Conservation (phyloP, 441 rosid species). For the Raphanus hybrid region DNA sequence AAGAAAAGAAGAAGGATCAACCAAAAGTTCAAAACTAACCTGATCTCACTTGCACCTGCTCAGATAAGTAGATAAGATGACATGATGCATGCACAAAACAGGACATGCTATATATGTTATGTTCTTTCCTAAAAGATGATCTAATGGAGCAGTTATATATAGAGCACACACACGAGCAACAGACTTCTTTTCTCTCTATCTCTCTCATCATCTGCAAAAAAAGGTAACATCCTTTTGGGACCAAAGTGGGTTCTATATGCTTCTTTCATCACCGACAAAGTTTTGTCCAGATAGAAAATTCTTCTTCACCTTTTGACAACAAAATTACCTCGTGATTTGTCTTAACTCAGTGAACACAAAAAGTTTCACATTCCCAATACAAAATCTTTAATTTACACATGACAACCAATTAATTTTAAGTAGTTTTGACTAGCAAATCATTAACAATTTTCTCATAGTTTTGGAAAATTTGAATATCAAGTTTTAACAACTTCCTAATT, state of each 20-base stretch:
- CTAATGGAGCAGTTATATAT: conserved; percentile 6
- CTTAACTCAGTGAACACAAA: conserved; percentile 22
- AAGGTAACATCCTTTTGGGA: conserved; percentile 17
- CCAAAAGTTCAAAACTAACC: conserved; percentile 28
- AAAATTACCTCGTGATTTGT: conserved; percentile 4
- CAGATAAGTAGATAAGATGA: conserved; percentile 33
- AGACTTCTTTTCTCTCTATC: background rate
- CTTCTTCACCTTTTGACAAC: conserved; percentile 20
- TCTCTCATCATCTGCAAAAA: conserved; percentile 10
- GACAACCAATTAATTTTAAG: too few species aligned
- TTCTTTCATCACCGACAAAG: conserved; percentile 21
- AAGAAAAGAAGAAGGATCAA: background rate
- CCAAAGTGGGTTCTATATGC: background rate
- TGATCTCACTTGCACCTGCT: conserved; percentile 38
- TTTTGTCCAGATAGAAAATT: conserved; percentile 20
- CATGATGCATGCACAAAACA: conserved; percentile 8
- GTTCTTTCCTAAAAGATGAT: background rate
- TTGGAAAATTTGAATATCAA: too few species aligned
- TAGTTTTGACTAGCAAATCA: too few species aligned
- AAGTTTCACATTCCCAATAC: background rate
- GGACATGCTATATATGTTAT: background rate
- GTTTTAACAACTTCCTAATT: too few species aligned
- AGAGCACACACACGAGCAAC: background rate
- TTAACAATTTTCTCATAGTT: too few species aligned
- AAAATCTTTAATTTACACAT: background rate